These are phyloP conservation scores for Diaporthe australafricana DNA, from an alignment of 2,329 filamentous ascomycete species.

Conservation along the genomic window DNA sequence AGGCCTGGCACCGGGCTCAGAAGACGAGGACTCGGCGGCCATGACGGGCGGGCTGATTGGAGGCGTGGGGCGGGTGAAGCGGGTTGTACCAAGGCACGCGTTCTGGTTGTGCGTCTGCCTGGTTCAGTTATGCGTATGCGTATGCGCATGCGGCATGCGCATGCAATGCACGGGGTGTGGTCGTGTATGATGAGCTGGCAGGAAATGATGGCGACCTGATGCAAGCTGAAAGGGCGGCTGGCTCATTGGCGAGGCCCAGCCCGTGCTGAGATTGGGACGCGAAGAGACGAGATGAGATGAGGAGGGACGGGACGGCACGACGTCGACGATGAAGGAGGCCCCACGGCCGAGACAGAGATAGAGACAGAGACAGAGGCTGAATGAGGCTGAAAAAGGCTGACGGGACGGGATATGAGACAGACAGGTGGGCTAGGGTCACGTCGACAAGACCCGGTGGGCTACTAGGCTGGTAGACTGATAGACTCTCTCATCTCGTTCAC, in stretches of 20 bases:
- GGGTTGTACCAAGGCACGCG: neutral
- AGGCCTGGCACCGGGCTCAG: slow-evolving; percentile 39
- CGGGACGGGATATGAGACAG: neutral
- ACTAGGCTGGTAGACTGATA: no score
- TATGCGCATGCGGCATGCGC: neutral
- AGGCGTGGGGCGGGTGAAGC: no score
- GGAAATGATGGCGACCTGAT: slow-evolving; percentile 46
- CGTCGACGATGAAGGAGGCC: neutral
- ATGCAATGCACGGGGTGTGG: slow-evolving; percentile 3
- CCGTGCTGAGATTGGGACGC: slow-evolving; percentile 1
- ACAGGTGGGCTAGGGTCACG: no score
- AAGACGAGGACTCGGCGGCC: slow-evolving; percentile 7
- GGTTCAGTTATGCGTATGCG: neutral
- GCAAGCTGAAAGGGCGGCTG: neutral
- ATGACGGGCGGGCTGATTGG: neutral
- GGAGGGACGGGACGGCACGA: neutral
- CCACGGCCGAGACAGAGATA: neutral
- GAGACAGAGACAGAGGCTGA: neutral
- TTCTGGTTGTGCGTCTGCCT: neutral
- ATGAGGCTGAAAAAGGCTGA: neutral
- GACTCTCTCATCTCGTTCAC: neutral
- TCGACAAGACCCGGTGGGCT: no score
- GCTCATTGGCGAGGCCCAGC: slow-evolving; percentile 16
- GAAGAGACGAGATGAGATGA: neutral
- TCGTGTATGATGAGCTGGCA: slow-evolving; percentile 25